phyloP scores from a whole-genome alignment of 2,329 filamentous ascomycete genomes.

The Pseudopithomyces chartarum region DNA sequence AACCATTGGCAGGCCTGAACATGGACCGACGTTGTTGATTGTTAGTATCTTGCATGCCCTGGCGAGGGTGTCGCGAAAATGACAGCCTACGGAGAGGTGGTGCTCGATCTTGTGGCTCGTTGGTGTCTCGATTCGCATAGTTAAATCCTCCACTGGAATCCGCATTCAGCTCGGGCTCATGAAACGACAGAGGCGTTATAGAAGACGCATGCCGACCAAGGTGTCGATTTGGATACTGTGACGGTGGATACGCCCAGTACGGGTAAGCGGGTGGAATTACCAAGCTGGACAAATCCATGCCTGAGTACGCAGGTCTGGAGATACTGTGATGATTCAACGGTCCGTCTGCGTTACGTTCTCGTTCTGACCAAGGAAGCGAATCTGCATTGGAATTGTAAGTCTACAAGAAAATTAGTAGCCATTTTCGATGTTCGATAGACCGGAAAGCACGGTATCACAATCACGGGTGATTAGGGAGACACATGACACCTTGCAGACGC shows the following conservation, averaged over 20 bases:
- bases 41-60: constrained; percentile 12
- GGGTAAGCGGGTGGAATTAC: background rate
- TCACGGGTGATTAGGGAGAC: too few relatives aligned
- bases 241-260: background rate
- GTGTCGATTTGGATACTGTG: background rate
- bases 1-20: constrained; percentile 12
- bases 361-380: background rate
- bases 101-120: background rate
- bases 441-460: background rate
- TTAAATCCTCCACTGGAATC: background rate
- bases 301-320: background rate
- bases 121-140: background rate
- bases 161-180: constrained; percentile 4
- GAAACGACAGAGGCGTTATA: constrained; percentile 7
- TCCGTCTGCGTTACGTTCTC: background rate
- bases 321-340: background rate
- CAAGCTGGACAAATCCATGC: background rate
- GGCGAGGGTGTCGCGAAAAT: constrained; percentile 18
- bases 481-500: too few relatives aligned
- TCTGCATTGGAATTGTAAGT: background rate
- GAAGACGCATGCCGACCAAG: background rate
- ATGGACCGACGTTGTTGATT: constrained; percentile 20
- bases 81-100: constrained; percentile 18
- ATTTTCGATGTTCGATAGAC: background rate
- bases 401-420: background rate